Evolutionary conservation across 2,329 filamentous ascomycete species (phyloP).

Genomic region (Neofusicoccum parvum): DNA sequence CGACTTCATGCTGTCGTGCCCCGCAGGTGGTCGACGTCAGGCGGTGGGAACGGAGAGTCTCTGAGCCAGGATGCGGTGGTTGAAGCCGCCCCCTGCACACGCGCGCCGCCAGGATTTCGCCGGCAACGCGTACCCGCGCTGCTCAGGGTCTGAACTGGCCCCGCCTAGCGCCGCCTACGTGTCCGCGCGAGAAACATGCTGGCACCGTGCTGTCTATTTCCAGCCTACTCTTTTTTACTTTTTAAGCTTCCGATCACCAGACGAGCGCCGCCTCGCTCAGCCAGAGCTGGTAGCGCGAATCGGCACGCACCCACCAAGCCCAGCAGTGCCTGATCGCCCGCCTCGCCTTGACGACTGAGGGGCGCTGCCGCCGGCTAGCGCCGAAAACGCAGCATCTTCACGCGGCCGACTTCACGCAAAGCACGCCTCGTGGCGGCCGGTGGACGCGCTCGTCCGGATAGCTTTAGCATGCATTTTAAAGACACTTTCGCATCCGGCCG

Average conservation of each 20-base stretch:
- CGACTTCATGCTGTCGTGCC: slow-evolving; percentile 11
- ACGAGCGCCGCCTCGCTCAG: background rate
- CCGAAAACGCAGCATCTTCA: too few relatives aligned
- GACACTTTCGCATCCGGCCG: too few relatives aligned
- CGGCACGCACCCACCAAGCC: background rate
- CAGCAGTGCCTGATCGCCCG: slow-evolving; percentile 11
- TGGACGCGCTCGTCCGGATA: too few relatives aligned
- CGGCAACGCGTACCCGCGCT: slow-evolving; percentile 7
- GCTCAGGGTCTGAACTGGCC: slow-evolving; percentile 8
- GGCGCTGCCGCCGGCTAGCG: too few relatives aligned
- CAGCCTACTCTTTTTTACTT: background rate
- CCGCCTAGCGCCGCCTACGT: slow-evolving; percentile 4
- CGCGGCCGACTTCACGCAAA: too few relatives aligned
- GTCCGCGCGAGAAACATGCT: background rate
- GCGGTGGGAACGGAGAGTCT: slow-evolving; percentile 9
- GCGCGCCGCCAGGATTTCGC: background rate
- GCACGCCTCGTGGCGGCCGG: too few relatives aligned
- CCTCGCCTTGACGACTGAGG: background rate
- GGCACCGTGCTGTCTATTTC: background rate
- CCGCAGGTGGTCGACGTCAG: slow-evolving; percentile 16
- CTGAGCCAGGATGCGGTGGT: slow-evolving; percentile 9
- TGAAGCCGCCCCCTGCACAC: background rate
- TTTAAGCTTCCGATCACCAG: slow-evolving; percentile 7
- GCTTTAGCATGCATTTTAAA: too few relatives aligned
- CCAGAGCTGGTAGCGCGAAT: background rate